Evolutionary conservation across 768 basidiomycete species (phyloP).

Genomic region (Zangia roseola): DNA sequence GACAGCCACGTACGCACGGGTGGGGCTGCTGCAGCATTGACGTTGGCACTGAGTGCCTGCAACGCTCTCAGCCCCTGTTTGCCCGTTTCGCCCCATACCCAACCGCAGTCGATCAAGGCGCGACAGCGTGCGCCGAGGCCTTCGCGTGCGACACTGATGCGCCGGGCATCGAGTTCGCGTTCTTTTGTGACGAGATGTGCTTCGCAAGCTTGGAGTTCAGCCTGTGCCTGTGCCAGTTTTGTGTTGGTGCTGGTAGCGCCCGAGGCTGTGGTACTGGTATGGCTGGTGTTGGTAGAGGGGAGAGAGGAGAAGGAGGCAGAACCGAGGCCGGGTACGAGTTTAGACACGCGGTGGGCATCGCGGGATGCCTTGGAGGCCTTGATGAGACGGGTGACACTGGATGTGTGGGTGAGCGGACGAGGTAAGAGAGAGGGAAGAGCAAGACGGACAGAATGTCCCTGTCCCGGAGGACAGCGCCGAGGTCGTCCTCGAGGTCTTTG

Average conservation of each 20-base stretch:
- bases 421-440: neutral
- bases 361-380: conserved; percentile 65
- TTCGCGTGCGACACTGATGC: conserved; percentile 55
- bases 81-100: conserved; percentile 66
- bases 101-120: conserved; percentile 69
- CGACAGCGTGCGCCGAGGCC: conserved; percentile 62
- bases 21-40: neutral
- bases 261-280: conserved; percentile 10
- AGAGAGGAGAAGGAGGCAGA: conserved; percentile 48
- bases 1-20: conserved; percentile 4
- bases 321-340: conserved; percentile 24
- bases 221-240: conserved; percentile 66
- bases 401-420: neutral
- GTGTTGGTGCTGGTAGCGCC: conserved; percentile 22
- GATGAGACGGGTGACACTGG: conserved; percentile 74
- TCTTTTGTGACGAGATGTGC: conserved; percentile 70
- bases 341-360: conserved; percentile 36
- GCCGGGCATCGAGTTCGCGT: conserved; percentile 51
- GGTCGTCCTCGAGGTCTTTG: conserved; percentile 71
- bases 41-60: conserved; percentile 14
- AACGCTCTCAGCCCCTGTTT: conserved; percentile 49
- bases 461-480: conserved; percentile 62
- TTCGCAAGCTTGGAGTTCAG: conserved; percentile 83
- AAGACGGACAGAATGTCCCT: conserved; percentile 74
- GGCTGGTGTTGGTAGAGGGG: conserved; percentile 29